Conservation (phyloP, 225 moss, liverwort and hornwort species). For the Rhytidiadelphus loreus region DNA sequence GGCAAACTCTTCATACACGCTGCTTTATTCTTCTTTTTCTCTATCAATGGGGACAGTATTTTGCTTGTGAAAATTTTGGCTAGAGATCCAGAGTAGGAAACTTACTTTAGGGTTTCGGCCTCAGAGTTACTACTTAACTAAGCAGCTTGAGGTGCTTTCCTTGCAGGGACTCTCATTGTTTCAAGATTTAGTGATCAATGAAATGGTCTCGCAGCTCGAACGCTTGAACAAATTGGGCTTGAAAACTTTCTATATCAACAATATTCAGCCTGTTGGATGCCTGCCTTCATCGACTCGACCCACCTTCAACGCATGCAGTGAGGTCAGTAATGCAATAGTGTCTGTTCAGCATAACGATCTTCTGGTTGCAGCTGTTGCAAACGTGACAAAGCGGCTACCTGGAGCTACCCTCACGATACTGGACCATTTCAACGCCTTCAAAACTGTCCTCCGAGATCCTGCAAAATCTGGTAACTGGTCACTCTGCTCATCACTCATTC, state of each 20-base stretch:
- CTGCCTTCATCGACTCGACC: conserved; percentile 31
- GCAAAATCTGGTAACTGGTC: conserved; percentile 13
- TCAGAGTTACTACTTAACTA: background rate
- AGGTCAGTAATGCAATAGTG: conserved; percentile 6
- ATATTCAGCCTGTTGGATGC: conserved; percentile 42
- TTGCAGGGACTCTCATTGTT: conserved; percentile 21
- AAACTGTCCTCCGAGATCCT: conserved; percentile 18
- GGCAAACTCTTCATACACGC: background rate
- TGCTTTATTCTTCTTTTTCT: background rate
- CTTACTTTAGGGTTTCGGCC: background rate
- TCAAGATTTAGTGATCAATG: conserved; percentile 10
- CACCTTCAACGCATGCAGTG: conserved; percentile 10
- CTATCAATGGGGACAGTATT: background rate
- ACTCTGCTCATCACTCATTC: background rate
- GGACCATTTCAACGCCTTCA: conserved; percentile 32
- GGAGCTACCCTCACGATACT: conserved; percentile 12
- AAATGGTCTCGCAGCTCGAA: conserved; percentile 23
- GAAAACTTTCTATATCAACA: conserved; percentile 32
- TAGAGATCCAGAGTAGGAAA: background rate
- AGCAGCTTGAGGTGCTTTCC: background rate
- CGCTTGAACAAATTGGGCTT: conserved; percentile 30
- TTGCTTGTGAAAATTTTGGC: background rate
- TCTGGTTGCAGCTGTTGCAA: conserved; percentile 16
- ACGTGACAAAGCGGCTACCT: conserved; percentile 14
- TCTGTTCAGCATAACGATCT: conserved; percentile 22